Evolutionary conservation across 2,329 filamentous ascomycete genomes (phyloP).

Genomic region (Zymoseptoria pseudotritici): DNA sequence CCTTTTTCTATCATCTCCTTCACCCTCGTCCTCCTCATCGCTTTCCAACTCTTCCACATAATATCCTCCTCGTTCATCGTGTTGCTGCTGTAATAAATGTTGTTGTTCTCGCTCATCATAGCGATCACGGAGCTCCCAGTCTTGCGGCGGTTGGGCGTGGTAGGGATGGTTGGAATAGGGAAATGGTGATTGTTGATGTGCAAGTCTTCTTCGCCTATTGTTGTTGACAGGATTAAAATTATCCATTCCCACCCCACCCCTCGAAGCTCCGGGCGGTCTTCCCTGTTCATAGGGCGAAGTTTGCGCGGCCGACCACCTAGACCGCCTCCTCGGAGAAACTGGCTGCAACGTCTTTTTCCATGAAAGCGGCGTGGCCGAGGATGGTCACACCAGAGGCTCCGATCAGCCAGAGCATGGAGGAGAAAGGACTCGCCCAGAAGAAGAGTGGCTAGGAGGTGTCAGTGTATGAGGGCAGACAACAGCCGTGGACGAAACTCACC

Average conservation of each 20-base stretch:
- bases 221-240: slow-evolving; percentile 2
- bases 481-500: slow-evolving; percentile 4
- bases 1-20: slow-evolving; percentile 23
- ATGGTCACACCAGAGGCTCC: slow-evolving; percentile 91
- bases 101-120: slow-evolving; percentile 24
- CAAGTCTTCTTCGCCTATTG: background rate
- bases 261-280: slow-evolving; percentile 82
- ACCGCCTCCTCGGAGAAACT: slow-evolving; percentile 99
- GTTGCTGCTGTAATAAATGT: background rate
- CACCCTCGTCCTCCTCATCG: slow-evolving; percentile 41
- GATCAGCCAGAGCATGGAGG: slow-evolving; percentile 87
- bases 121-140: slow-evolving; percentile 40
- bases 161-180: background rate
- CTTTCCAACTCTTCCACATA: slow-evolving; percentile 62
- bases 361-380: slow-evolving; percentile 67
- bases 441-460: slow-evolving; percentile 53
- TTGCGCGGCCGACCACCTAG: slow-evolving; percentile 99
- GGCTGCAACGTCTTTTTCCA: slow-evolving; percentile 64
- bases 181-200: background rate
- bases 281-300: slow-evolving; percentile 81
- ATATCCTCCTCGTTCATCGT: background rate
- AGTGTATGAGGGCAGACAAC: background rate
- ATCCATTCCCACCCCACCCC: slow-evolving; percentile 49
- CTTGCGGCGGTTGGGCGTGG: slow-evolving; percentile 14
- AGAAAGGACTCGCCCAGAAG: slow-evolving; percentile 75